phyloP scores from a whole-genome alignment of 176 grass and related monocot genomes.

The Ensete glaucum region DNA sequence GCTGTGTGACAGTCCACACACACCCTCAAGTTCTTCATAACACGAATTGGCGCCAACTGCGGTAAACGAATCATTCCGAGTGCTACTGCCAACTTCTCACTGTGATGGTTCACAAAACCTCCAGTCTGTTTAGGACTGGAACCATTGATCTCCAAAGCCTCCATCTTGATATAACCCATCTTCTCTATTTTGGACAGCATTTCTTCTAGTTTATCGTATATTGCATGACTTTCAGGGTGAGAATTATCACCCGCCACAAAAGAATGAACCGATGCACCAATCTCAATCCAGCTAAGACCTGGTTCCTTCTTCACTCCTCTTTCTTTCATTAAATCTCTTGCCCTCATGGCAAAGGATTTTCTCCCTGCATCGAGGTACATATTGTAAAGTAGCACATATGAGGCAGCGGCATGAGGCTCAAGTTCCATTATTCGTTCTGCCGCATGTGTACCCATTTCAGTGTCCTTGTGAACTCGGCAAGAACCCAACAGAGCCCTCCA shows the following conservation, averaged over 20 bases:
- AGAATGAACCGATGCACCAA: slow-evolving; percentile 46
- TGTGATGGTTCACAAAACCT: slow-evolving; percentile 41
- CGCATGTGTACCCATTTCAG: slow-evolving; percentile 35
- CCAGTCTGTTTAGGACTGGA: slow-evolving; percentile 5
- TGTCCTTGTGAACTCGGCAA: slow-evolving; percentile 51
- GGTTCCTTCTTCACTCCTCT: slow-evolving; percentile 69
- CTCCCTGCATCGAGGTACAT: slow-evolving; percentile 50
- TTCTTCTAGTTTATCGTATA: slow-evolving; percentile 42
- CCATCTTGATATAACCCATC: neutral
- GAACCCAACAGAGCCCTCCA: slow-evolving; percentile 56
- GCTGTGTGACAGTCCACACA: slow-evolving; percentile 45
- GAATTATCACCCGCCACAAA: slow-evolving; percentile 53
- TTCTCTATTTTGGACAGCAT: slow-evolving; percentile 53
- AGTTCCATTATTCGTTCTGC: slow-evolving; percentile 45
- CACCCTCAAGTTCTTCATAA: slow-evolving; percentile 69
- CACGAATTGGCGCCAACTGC: slow-evolving; percentile 34
- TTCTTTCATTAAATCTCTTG: slow-evolving; percentile 60
- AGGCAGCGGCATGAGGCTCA: slow-evolving; percentile 40
- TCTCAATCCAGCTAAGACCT: slow-evolving; percentile 58
- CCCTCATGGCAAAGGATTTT: slow-evolving; percentile 36
- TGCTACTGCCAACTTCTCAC: slow-evolving; percentile 54
- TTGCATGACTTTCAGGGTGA: slow-evolving; percentile 37
- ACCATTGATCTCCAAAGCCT: slow-evolving; percentile 11
- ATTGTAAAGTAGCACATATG: slow-evolving; percentile 60
- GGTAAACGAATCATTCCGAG: slow-evolving; percentile 51